These are phyloP conservation scores for Leucosporidium scottii DNA, from an alignment of 768 basidiomycete genomes.

Conservation along the genomic window DNA sequence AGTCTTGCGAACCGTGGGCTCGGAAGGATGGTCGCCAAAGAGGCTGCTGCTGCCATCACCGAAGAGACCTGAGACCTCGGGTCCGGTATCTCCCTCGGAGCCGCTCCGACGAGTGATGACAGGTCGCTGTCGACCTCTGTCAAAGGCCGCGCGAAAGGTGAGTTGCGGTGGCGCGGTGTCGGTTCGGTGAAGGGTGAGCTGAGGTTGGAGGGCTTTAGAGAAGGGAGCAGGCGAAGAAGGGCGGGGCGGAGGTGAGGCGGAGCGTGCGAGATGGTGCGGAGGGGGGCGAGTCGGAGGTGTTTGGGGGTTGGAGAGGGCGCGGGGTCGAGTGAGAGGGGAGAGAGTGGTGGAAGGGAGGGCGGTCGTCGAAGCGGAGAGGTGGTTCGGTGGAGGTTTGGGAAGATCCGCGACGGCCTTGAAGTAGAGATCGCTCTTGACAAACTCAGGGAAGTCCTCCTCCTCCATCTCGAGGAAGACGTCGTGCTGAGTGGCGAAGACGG, in stretches of 20 bases:
- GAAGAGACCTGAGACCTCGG: no score
- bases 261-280: background rate
- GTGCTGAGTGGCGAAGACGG: conserved; percentile 73
- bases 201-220: background rate
- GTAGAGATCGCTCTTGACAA: conserved; percentile 82
- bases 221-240: conserved; percentile 6
- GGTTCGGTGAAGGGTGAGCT: conserved; percentile 10
- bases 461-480: conserved; percentile 85
- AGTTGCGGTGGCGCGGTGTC: conserved; percentile 30
- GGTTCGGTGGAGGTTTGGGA: conserved; percentile 4
- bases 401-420: conserved; percentile 69
- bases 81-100: background rate
- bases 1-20: conserved; percentile 2
- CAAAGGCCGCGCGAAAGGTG: conserved; percentile 18
- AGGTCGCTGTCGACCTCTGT: background rate
- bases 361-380: background rate
- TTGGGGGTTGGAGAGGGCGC: conserved; percentile 9
- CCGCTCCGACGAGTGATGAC: background rate
- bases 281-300: background rate
- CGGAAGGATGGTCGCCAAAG: no score
- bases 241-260: background rate
- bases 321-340: background rate
- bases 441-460: conserved; percentile 75
- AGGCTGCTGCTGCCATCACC: no score
- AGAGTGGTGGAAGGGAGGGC: background rate